phyloP scores from a whole-genome alignment of 768 basidiomycete genomes.

The Boletus pseudopeckii region DNA sequence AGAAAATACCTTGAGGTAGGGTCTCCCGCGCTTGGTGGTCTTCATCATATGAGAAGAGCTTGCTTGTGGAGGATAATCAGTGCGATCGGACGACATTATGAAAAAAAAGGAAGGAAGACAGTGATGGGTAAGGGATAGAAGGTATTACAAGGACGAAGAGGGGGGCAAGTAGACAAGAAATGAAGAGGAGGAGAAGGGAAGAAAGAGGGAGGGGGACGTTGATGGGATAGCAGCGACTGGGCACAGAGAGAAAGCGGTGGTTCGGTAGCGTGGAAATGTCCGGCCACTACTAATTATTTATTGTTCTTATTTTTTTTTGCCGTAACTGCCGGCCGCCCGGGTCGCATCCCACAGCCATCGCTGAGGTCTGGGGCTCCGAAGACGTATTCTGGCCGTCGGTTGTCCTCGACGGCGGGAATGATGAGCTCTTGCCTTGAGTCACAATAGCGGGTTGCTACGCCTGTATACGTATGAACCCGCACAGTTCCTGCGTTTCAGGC shows the following conservation, averaged over 20 bases:
- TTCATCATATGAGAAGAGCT: slow-evolving; percentile 96
- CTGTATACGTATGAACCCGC: background rate
- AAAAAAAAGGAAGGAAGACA: slow-evolving; percentile 18
- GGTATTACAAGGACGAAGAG: slow-evolving; percentile 28
- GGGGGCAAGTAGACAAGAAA: slow-evolving; percentile 18
- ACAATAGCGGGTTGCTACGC: background rate
- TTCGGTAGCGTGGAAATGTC: slow-evolving; percentile 31
- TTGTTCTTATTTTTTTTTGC: slow-evolving; percentile 14
- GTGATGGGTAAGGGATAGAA: slow-evolving; percentile 6
- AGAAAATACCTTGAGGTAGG: slow-evolving; percentile 77
- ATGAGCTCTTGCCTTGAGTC: background rate
- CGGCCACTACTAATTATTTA: slow-evolving; percentile 23
- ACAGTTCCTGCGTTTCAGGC: background rate
- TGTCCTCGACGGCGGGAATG: background rate
- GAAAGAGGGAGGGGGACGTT: slow-evolving; percentile 27
- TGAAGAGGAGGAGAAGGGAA: slow-evolving; percentile 32
- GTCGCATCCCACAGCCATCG: slow-evolving; percentile 10
- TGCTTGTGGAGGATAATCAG: slow-evolving; percentile 43
- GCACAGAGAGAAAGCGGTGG: slow-evolving; percentile 13
- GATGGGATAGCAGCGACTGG: slow-evolving; percentile 17
- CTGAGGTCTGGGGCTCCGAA: background rate
- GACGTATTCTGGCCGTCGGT: background rate
- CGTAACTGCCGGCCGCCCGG: slow-evolving; percentile 20
- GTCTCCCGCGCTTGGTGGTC: slow-evolving; percentile 92
- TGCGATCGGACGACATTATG: slow-evolving; percentile 41